These are phyloP conservation scores for Diplodia corticola DNA, from an alignment of 2,329 filamentous ascomycete genomes.

Conservation along the genomic window DNA sequence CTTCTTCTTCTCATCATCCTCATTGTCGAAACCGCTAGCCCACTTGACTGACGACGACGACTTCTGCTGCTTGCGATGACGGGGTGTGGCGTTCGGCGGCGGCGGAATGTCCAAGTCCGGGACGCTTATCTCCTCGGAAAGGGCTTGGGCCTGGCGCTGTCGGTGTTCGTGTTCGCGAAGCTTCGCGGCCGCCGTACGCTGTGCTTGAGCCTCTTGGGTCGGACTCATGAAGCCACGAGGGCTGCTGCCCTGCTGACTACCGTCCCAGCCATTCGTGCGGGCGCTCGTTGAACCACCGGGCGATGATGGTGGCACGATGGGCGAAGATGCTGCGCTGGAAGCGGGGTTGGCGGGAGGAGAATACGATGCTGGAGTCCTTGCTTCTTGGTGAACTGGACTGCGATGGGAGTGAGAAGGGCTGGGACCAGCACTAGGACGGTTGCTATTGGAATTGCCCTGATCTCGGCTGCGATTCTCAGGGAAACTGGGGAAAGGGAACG, in stretches of 20 bases:
- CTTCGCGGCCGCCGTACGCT: not conserved
- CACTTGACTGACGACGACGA: not conserved
- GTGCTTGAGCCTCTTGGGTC: conserved; percentile 6
- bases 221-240: conserved; percentile 9
- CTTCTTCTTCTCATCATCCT: too few species aligned
- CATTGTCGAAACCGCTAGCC: not conserved
- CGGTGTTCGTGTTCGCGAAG: not conserved
- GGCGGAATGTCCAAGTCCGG: not conserved
- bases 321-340: not conserved
- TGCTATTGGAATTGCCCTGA: not conserved
- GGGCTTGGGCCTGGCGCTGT: not conserved
- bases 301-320: not conserved
- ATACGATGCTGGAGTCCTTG: not conserved
- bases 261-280: not conserved
- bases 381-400: not conserved
- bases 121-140: conserved; percentile 8
- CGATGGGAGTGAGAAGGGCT: not conserved
- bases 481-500: conserved; percentile 6
- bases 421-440: not conserved
- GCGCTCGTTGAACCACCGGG: not conserved
- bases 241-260: not conserved
- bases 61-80: not conserved
- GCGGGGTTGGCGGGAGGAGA: not conserved
- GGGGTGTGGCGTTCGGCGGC: not conserved
- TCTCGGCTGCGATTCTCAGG: not conserved